Conservation (phyloP, 1,284 basidiomycete species). For the Naganishia sp. region DNA sequence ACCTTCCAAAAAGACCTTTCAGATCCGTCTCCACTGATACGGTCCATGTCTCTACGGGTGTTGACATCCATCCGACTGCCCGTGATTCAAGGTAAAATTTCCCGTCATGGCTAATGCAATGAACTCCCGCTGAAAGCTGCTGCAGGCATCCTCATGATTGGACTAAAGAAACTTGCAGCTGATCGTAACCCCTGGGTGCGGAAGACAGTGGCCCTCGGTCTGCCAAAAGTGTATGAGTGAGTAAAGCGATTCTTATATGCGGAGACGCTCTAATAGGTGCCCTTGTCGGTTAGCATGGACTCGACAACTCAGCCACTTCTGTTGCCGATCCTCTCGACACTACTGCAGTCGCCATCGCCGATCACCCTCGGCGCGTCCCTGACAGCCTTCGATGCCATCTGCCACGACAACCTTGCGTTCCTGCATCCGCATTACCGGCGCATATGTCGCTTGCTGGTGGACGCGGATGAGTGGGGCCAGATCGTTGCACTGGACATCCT, state of each 20-base stretch:
- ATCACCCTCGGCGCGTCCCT: conserved; percentile 84
- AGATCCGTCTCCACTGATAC: conserved; percentile 86
- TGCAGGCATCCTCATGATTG: conserved; percentile 73
- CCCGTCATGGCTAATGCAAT: background rate
- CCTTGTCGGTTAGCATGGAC: conserved; percentile 64
- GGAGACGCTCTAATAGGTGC: background rate
- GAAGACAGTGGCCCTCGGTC: conserved; percentile 84
- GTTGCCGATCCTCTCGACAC: conserved; percentile 69
- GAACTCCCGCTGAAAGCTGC: background rate
- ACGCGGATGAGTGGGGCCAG: conserved; percentile 97
- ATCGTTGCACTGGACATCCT: conserved; percentile 76
- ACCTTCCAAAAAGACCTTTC: conserved; percentile 97
- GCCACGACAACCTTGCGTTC: conserved; percentile 79
- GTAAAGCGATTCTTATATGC: conserved; percentile 42
- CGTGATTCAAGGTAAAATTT: conserved; percentile 66
- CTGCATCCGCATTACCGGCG: conserved; percentile 86
- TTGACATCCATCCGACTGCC: conserved; percentile 86
- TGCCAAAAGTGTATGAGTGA: conserved; percentile 82
- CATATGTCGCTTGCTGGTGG: conserved; percentile 77
- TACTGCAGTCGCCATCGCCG: conserved; percentile 80
- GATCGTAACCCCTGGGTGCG: conserved; percentile 92
- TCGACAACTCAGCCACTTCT: conserved; percentile 68
- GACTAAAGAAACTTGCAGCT: conserved; percentile 84
- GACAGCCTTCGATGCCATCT: conserved; percentile 79
- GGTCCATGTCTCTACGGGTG: conserved; percentile 91